Base-by-base conservation (phyloP, 345 rosid species). In the Melaleuca alternifolia region DNA sequence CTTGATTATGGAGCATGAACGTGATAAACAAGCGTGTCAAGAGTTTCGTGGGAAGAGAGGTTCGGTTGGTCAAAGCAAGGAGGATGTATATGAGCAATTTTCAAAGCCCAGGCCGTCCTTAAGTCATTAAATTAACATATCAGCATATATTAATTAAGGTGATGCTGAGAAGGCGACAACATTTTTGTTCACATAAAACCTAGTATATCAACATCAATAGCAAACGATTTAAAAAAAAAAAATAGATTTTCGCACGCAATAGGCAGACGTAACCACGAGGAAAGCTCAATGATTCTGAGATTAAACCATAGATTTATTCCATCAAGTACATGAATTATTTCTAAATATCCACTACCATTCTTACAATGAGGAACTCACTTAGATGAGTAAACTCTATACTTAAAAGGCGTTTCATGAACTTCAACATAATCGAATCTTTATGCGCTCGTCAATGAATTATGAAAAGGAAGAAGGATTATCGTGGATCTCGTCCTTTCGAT, bases 231-330 rank as follows among this genome's bases (percentile, higher is more conserved):
- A n/a, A n/a, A n/a, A n/a, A n/a, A n/a, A n/a, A n/a, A n/a, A n/a
- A n/a, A n/a, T n/a, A n/a, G 3, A 41, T 41, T 41, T 13, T 18
- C 3, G 3, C 9, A 13, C 18, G 13, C 5, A 59, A 0, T 12
- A 18, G 18, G 71, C 10, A 0, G 10, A n/a, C 6, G 30, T 59
- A 59, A 59, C 9, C n/a, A 59, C 0, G 8, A 3, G 33, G 13
- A 65, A 33, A 12, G 13, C 41, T 65, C 24, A 65, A 33, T 16
- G 0, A 33, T 65, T 65, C 37, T 23, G 16, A 33, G 46, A 33
- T 33, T 33, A 33, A 65, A 65, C 4, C 12, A 16, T 65, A 33
- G 21, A 53, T 18, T 53, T 23, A 53, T 53, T 53, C 24, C 56
- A 18, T 41, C 41, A 18, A 18, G 18, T 53, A 20, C 6, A 53